These are phyloP conservation scores for Claviceps paspali DNA, from an alignment of 2,329 filamentous ascomycete species.

Conservation along the genomic window DNA sequence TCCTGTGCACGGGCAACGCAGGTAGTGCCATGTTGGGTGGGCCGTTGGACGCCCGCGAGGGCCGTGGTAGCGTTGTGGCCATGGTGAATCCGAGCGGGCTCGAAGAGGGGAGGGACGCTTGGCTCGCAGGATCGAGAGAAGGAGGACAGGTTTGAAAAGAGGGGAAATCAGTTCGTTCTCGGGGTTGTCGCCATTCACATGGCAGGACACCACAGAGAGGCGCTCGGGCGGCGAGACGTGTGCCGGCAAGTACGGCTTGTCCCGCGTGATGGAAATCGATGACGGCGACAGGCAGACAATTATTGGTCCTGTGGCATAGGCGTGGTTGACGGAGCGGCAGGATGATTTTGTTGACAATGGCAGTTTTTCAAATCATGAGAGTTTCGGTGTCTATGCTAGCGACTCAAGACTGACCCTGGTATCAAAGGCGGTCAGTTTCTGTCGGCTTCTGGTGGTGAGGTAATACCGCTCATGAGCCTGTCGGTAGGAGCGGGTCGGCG, in stretches of 20 bases:
- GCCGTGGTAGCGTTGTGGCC: slow-evolving; percentile 47
- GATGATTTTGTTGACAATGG: too few species aligned
- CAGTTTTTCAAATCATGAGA: too few species aligned
- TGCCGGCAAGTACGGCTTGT: not conserved
- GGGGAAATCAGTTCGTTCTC: not conserved
- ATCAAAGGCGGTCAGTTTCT: slow-evolving; percentile 2
- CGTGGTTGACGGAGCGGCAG: too few species aligned
- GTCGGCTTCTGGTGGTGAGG: not conserved
- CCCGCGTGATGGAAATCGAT: not conserved
- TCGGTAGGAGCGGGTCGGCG: not conserved
- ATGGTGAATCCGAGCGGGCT: slow-evolving; percentile 7
- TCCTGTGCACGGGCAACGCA: slow-evolving; percentile 57
- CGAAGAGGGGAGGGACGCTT: not conserved
- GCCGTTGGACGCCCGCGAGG: slow-evolving; percentile 50
- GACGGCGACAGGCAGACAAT: too few species aligned
- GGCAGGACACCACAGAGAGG: not conserved
- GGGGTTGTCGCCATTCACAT: slow-evolving; percentile 4
- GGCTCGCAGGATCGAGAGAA: too few species aligned
- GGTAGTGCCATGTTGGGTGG: slow-evolving; percentile 60
- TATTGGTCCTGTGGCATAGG: too few species aligned
- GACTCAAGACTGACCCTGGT: not conserved
- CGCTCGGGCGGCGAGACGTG: not conserved
- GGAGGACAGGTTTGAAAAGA: too few species aligned
- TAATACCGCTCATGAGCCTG: too few species aligned
- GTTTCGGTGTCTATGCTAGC: not conserved